Conservation (phyloP, 2,329 filamentous ascomycete genomes). For the Dothideomycetidae sp. region DNA sequence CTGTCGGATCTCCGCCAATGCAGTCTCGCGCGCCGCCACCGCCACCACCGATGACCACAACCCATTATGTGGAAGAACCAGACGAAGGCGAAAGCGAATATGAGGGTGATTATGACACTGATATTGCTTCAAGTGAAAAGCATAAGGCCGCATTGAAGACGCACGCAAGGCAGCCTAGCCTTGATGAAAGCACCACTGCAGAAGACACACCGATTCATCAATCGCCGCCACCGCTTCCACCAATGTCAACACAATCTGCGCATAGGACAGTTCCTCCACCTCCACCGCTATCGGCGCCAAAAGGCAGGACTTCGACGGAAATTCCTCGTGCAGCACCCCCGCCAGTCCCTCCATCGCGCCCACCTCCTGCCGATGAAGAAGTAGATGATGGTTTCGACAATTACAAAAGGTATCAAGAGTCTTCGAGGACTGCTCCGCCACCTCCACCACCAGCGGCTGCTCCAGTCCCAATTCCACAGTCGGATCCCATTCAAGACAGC, state of each 20-base stretch:
- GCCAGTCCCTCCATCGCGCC: constrained; percentile 42
- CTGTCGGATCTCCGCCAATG: constrained; percentile 19
- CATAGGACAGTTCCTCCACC: constrained; percentile 39
- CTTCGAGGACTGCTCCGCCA: constrained; percentile 12
- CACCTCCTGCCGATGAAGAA: constrained; percentile 22
- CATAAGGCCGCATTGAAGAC: constrained; percentile 81
- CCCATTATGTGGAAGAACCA: constrained; percentile 38
- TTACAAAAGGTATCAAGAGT: constrained; percentile 8
- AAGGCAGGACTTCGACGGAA: constrained; percentile 52
- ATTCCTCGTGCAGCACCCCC: constrained; percentile 56
- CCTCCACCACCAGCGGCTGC: constrained; percentile 22
- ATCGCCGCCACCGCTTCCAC: constrained; percentile 20
- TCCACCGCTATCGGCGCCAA: constrained; percentile 36
- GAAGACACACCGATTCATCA: constrained; percentile 38
- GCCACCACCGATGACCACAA: constrained; percentile 28
- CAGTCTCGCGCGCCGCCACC: constrained; percentile 33
- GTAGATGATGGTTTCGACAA: constrained; percentile 9
- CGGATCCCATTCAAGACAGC: constrained; percentile 23
- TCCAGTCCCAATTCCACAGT: constrained; percentile 20
- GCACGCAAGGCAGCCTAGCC: constrained; percentile 61
- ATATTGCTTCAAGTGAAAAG: constrained; percentile 84
- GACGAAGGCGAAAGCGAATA: constrained; percentile 83
- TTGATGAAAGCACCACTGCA: constrained; percentile 48
- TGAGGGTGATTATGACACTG: constrained; percentile 94
- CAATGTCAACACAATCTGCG: constrained; percentile 24